Evolutionary conservation across 2,329 filamentous ascomycete species (phyloP).

Genomic region (Sphaerulina musiva): DNA sequence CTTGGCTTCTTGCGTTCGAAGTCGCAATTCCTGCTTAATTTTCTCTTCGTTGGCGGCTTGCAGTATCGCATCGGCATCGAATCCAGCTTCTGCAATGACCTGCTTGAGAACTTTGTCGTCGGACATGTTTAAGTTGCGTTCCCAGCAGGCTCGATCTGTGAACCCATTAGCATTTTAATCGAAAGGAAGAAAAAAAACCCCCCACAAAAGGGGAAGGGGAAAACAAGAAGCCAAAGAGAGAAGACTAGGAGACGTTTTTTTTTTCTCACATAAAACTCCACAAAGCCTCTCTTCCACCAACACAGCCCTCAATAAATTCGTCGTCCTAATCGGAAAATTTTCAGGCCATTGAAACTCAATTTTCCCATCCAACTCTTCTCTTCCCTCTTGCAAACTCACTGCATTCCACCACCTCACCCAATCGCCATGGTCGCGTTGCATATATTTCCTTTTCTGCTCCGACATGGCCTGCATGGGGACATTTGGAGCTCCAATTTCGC

Average conservation of each 20-base stretch:
- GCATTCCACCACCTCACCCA: slow-evolving; percentile 26
- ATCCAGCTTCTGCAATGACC: slow-evolving; percentile 19
- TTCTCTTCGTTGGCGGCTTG: slow-evolving; percentile 13
- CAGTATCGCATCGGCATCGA: slow-evolving; percentile 13
- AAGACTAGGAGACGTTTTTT: neutral
- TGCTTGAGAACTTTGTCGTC: slow-evolving; percentile 15
- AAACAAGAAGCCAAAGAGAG: too few species aligned
- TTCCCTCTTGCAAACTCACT: slow-evolving; percentile 19
- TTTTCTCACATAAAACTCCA: slow-evolving; percentile 15
- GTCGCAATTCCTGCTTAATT: slow-evolving; percentile 19
- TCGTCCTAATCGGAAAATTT: slow-evolving; percentile 21
- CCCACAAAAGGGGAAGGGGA: too few species aligned
- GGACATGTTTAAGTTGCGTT: slow-evolving; percentile 24
- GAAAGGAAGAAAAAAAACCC: too few species aligned
- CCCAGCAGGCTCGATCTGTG: slow-evolving; percentile 23
- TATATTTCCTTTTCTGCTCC: slow-evolving; percentile 21
- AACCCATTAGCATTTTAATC: too few species aligned
- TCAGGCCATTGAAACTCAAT: slow-evolving; percentile 24
- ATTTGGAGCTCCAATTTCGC: slow-evolving; percentile 23
- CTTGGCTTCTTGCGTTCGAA: slow-evolving; percentile 19
- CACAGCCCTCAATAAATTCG: slow-evolving; percentile 16
- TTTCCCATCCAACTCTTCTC: slow-evolving; percentile 7
- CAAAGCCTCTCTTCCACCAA: slow-evolving; percentile 17
- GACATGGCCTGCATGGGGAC: slow-evolving; percentile 18
- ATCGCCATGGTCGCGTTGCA: slow-evolving; percentile 17